Percentiles rank a stretch among this genome's conserved stretches.
These are phyloP conservation scores for Orbilia brochopaga DNA, from an alignment of 2,329 filamentous ascomycete species.

Conservation along the genomic window DNA sequence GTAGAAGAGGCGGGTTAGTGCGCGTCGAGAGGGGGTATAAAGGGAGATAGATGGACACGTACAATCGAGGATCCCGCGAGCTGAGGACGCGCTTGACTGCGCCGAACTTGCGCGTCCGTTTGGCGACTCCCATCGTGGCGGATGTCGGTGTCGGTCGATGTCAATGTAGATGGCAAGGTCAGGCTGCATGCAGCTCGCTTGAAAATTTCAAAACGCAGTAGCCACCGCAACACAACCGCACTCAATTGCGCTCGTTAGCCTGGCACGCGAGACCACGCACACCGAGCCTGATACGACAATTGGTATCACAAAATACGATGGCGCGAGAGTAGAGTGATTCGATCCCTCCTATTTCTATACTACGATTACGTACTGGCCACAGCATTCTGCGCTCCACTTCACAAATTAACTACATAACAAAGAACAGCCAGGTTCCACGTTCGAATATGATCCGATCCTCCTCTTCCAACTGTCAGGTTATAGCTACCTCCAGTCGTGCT, in stretches of 20 bases:
- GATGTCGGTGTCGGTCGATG: neutral
- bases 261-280: too few species aligned
- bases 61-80: constrained; percentile 75
- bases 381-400: neutral
- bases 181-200: neutral
- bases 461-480: constrained; percentile 15
- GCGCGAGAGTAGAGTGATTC: too few species aligned
- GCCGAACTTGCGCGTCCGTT: constrained; percentile 91
- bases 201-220: neutral
- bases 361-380: too few species aligned
- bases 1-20: neutral
- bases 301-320: too few species aligned
- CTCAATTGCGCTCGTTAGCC: too few species aligned
- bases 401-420: neutral
- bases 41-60: constrained; percentile 44
- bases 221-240: too few species aligned
- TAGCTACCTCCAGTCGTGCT: neutral
- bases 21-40: constrained; percentile 7
- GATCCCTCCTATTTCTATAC: too few species aligned
- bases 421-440: constrained; percentile 16
- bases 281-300: too few species aligned
- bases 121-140: constrained; percentile 77
- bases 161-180: neutral
- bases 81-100: constrained; percentile 82
- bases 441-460: constrained; percentile 14